These are phyloP conservation scores for Aureobasidium vineae DNA, from an alignment of 2,329 filamentous ascomycete species.

Conservation along the genomic window DNA sequence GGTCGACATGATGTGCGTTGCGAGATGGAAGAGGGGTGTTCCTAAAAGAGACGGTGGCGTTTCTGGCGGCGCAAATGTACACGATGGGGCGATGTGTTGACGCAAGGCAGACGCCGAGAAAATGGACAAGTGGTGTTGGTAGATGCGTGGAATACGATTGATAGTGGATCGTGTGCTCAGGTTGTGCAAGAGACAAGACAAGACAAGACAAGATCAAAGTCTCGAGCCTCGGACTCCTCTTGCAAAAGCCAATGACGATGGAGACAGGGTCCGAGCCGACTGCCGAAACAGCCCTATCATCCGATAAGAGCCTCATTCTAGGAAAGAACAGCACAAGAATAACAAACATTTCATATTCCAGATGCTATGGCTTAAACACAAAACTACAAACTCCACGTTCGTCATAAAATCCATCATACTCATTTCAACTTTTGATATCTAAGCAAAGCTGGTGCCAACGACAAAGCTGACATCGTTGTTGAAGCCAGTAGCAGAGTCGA, in stretches of 20 bases:
- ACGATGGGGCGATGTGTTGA: neutral
- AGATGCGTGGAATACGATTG: neutral
- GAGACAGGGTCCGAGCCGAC: conserved; percentile 4
- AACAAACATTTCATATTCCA: neutral
- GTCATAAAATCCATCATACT: neutral
- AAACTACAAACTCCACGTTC: neutral
- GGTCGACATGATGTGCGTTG: conserved; percentile 20
- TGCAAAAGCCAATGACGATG: conserved; percentile 14
- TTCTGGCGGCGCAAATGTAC: neutral
- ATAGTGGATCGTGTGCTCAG: neutral
- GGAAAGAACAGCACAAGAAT: neutral
- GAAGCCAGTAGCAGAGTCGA: conserved; percentile 52
- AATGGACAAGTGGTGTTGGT: neutral
- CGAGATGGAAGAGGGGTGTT: neutral
- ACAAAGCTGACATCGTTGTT: conserved; percentile 57
- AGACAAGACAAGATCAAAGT: neutral
- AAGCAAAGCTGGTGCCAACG: conserved; percentile 49
- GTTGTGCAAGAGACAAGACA: neutral
- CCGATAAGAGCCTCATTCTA: neutral
- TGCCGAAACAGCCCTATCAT: conserved; percentile 4
- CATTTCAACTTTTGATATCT: conserved; percentile 21
- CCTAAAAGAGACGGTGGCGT: neutral
- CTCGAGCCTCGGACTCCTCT: neutral
- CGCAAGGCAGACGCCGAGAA: neutral
- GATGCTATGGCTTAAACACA: neutral